Evolutionary conservation across 768 basidiomycete species (phyloP), one percentile per base, ranked within the genome.

Genomic region (Rhizopogon vinicolor): DNA sequence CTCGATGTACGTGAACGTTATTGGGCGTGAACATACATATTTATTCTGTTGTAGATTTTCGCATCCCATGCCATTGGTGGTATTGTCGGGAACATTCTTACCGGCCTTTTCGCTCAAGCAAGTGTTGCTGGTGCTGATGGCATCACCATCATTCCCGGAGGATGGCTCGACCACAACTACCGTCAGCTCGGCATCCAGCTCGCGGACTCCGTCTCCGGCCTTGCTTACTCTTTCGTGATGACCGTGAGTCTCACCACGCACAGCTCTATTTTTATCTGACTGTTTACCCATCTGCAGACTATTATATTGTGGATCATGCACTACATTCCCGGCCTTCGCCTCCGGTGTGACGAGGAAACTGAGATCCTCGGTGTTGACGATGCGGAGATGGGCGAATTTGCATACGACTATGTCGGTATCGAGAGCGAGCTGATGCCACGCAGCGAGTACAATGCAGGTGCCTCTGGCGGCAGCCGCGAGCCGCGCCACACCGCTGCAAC

Each of bases 331-430:
- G 88, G 86, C 52, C 77, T 91, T 52, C 77, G 85, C 41, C 79
- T 98, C 59, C 87, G 91, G 53, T 76, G 77, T 31, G 67, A 71
- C 12, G 84, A 86, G 59, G 83, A 86, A 58, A 76, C 77, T 7
- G 89, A 91, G 72, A 82, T 87, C 41, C 74, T 96, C 45, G 94
- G 95, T 55, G 85, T 96, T 61, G 95, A 98, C 71, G 89, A 93
- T 63, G 79, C 84, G 1, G 88, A 94, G 74, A 86, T 93, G 80
- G 93, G 92, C 59, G 93, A 95, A 73, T 93, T 84, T 58, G 87
- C 89, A 2, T 92, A 91, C 63, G 90, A 93, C 70, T 93, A 91
- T 59, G 90, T 93, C 33, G 88, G 86, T 10, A 67, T 91, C 49
- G 89, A 91, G 41, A 65, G 73, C 7, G 80, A 81, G 59, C 67